Evolutionary conservation across 1,284 basidiomycete genomes (phyloP).

Genomic region (Gomphus bonarii): DNA sequence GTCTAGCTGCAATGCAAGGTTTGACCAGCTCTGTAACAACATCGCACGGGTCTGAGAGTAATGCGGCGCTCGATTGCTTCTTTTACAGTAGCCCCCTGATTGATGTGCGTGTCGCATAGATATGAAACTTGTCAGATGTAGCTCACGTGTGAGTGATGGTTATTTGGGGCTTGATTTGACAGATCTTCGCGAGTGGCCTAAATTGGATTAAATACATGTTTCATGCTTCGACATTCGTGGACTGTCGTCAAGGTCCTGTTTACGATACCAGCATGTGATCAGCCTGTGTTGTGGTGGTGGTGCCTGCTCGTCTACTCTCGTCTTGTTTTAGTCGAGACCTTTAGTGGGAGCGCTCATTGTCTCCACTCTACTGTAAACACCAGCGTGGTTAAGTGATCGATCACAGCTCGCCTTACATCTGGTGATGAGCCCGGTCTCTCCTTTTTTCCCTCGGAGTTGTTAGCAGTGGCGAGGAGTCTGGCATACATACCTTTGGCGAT

Average conservation of each 20-base stretch:
- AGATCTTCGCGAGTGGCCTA: constrained; percentile 37
- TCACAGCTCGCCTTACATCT: constrained; percentile 29
- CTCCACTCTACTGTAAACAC: constrained; percentile 21
- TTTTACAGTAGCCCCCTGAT: too few species aligned
- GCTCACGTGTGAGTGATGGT: constrained; percentile 1
- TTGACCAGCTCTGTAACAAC: constrained; percentile 21
- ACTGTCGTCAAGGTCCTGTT: not conserved
- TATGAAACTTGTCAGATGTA: not conserved
- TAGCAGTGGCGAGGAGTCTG: too few species aligned
- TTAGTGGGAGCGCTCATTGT: not conserved
- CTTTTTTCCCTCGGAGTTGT: too few species aligned
- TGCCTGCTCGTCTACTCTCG: not conserved
- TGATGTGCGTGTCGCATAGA: constrained; percentile 26
- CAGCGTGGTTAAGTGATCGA: constrained; percentile 27
- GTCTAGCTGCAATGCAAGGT: constrained; percentile 13
- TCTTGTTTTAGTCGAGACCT: not conserved
- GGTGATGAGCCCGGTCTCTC: constrained; percentile 31
- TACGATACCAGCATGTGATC: not conserved
- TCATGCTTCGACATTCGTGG: constrained; percentile 30
- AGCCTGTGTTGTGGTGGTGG: not conserved
- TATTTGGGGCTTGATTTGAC: constrained; percentile 17
- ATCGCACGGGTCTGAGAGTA: constrained; percentile 22
- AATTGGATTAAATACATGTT: constrained; percentile 33
- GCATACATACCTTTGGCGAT: too few species aligned
- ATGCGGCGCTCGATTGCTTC: constrained; percentile 27